These are phyloP conservation scores for Eucalyptus coolabah DNA, from an alignment of 345 rosid genomes.

Conservation along the genomic window DNA sequence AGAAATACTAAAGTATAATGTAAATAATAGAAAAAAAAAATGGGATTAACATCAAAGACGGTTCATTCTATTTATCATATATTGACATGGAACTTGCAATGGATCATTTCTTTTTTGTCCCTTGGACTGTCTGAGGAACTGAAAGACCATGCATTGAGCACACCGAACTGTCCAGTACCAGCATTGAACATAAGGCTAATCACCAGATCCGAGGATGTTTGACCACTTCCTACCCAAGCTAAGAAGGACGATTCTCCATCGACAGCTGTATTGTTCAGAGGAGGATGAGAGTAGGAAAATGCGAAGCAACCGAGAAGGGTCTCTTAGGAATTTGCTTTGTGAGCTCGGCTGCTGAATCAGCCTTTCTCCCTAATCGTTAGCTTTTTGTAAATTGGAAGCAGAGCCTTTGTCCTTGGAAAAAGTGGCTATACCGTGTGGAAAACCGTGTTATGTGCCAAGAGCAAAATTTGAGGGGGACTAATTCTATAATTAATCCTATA, in stretches of 20 bases:
- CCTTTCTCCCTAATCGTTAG: not conserved
- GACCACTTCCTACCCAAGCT: not conserved
- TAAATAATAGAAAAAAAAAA: not conserved
- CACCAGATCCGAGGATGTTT: not conserved
- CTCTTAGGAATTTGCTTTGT: not conserved
- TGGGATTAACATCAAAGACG: not conserved
- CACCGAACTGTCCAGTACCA: not conserved
- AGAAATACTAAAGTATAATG: not conserved
- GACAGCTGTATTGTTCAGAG: not conserved
- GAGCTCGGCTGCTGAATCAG: not conserved
- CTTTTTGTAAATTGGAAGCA: too few species aligned
- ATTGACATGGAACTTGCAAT: not conserved
- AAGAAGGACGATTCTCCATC: not conserved
- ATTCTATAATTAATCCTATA: fast-evolving
- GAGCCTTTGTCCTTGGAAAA: not conserved
- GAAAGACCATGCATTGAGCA: not conserved
- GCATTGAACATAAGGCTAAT: not conserved
- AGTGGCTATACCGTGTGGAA: not conserved
- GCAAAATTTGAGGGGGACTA: not conserved
- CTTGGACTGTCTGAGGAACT: not conserved
- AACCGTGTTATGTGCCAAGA: not conserved
- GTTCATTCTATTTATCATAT: not conserved
- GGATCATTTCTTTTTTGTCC: not conserved
- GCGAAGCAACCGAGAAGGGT: not conserved
- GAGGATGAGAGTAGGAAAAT: not conserved